Percentiles rank a stretch among this genome's conserved stretches.
Evolutionary conservation across 2,329 filamentous ascomycete genomes (phyloP).

Genomic region (Calonectria pseudoreteaudii): DNA sequence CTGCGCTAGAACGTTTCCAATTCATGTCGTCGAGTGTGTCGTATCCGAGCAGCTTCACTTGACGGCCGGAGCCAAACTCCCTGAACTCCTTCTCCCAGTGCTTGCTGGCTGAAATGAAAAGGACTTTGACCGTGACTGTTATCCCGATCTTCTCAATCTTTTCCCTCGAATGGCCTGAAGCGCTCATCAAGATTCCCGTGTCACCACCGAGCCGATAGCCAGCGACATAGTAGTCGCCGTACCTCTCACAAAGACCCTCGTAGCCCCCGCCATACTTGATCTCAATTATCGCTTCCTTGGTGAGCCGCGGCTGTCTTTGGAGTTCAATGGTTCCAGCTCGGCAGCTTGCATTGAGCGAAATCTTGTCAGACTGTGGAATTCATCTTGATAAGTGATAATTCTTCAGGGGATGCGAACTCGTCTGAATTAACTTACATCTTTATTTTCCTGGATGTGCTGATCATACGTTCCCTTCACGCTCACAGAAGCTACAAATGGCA

Average conservation of each 20-base stretch:
- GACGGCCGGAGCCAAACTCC: neutral
- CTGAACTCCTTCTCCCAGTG: constrained; percentile 1
- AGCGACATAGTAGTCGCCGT: neutral
- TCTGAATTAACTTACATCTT: neutral
- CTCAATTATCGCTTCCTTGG: neutral
- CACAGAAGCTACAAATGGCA: neutral
- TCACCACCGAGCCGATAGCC: neutral
- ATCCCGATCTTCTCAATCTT: neutral
- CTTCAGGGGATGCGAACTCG: too few relatives aligned
- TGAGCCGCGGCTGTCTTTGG: neutral
- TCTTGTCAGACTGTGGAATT: neutral
- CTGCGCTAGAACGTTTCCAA: neutral
- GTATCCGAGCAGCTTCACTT: neutral
- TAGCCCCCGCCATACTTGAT: neutral
- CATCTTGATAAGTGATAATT: neutral
- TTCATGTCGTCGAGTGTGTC: constrained; percentile 1
- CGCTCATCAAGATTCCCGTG: neutral
- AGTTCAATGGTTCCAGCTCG: neutral
- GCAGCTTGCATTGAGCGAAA: neutral
- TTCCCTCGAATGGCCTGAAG: neutral
- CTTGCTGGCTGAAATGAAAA: neutral
- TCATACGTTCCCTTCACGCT: neutral
- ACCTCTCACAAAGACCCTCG: neutral
- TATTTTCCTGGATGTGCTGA: neutral
- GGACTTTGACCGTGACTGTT: neutral